Conservation (phyloP, 805 yeast genomes). For the Yarrowia sp. region DNA sequence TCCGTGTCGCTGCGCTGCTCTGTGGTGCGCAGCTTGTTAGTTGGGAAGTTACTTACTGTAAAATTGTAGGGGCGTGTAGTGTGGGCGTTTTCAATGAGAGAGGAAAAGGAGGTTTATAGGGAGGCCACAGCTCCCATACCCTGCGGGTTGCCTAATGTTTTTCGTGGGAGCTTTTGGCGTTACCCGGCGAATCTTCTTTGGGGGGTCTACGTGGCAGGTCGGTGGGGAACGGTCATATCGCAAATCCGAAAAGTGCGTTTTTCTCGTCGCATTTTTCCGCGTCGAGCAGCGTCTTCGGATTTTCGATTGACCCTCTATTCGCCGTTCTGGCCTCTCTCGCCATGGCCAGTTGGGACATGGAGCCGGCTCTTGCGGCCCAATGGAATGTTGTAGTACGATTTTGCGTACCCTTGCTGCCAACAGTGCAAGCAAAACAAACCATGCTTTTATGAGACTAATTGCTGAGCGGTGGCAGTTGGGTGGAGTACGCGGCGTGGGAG, state of each 20-base stretch:
- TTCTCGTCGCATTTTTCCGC: background rate
- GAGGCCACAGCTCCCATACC: conserved; percentile 8
- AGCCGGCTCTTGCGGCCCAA: conserved; percentile 19
- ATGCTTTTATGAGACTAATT: conserved; percentile 9
- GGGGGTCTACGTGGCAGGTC: background rate
- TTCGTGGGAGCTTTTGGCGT: conserved; percentile 20
- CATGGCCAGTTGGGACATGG: background rate
- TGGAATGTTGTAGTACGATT: conserved; percentile 20
- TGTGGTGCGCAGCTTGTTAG: conserved; percentile 17
- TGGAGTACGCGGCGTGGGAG: background rate
- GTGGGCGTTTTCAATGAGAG: conserved; percentile 13
- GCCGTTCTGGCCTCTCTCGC: background rate
- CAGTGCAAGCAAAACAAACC: conserved; percentile 12
- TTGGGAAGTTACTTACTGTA: conserved; percentile 26
- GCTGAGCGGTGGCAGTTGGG: background rate
- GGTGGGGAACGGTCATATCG: background rate
- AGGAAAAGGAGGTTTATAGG: conserved; percentile 26
- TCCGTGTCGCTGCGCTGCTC: no score
- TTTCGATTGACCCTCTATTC: background rate
- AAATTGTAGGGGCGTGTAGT: conserved; percentile 16
- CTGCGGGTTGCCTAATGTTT: conserved; percentile 27
- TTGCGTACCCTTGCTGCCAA: conserved; percentile 21
- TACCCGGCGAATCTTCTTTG: conserved; percentile 25
- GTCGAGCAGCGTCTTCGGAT: background rate
- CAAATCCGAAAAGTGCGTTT: background rate